Evolutionary conservation across 2,329 filamentous ascomycete genomes (phyloP), one percentile per base, ranked within the genome.

Genomic region (Epichloe typhina): DNA sequence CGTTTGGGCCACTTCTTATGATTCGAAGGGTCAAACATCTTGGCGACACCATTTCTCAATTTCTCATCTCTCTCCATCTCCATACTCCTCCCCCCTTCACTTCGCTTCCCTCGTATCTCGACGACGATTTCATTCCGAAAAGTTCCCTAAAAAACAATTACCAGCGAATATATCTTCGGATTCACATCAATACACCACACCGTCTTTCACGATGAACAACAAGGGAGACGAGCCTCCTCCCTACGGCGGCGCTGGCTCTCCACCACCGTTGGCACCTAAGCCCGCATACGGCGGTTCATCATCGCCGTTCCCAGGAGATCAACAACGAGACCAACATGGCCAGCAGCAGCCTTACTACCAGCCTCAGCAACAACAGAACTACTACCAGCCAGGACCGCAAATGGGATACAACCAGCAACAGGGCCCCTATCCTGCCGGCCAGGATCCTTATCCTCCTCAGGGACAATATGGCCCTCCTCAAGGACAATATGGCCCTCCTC

Each of bases 151-250:
- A 9, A 9, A 38, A 17, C 13, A 38, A 38, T 11, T 9, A 31
- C 3, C 9, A 38, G 36, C 11, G 26, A 21, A 46, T 37, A 19
- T 23, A 12, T 17, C 3, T 21, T 7, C n/a, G n/a, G n/a, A n/a
- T 6, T 26, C 8, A 6, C 2, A 37, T 38, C 12, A 19, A 19
- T 23, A 33, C n/a, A 33, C 26, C 17, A 21, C 40, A 15, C 11
- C 38, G 35, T 26, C 21, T 37, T 52, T 26, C 55, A 56, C 33
- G 38, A 75, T 75, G 72, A 65, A 70, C 50, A 61, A 65, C 57
- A 74, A 77, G 61, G 59, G 66, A 63, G 72, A 76, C 50, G 64
- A 72, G 36, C 76, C 76, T 49, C 75, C 74, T 26, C 69, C 73
- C 42, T 76, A 77, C 62, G 64, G 64, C 54, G 63, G 48, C 42